Evolutionary conservation across 345 rosid species (phyloP).

Genomic region (Anacardium occidentale): DNA sequence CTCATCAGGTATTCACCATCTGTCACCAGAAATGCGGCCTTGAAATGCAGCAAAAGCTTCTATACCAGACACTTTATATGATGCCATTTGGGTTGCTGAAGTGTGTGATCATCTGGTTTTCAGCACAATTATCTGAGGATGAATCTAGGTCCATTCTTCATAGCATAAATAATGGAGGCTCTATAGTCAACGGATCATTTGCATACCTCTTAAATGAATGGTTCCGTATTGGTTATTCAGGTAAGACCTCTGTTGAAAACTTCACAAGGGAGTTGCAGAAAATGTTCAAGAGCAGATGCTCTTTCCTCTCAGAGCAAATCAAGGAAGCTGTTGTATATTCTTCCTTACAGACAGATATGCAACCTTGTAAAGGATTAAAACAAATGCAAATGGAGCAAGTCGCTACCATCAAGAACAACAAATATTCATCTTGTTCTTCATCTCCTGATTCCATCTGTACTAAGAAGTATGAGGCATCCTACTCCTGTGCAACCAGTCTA

Average conservation of each 20-base stretch:
- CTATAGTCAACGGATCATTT: slow-evolving; percentile 39
- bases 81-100: slow-evolving; percentile 78
- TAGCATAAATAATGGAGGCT: slow-evolving; percentile 36
- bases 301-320: slow-evolving; percentile 31
- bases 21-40: slow-evolving; percentile 46
- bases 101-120: slow-evolving; percentile 72
- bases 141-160: slow-evolving; percentile 53
- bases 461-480: slow-evolving; percentile 34
- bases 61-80: slow-evolving; percentile 52
- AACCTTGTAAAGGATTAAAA: slow-evolving; percentile 24
- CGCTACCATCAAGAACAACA: slow-evolving; percentile 29
- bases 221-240: slow-evolving; percentile 56
- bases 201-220: slow-evolving; percentile 57
- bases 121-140: slow-evolving; percentile 52
- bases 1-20: slow-evolving; percentile 53
- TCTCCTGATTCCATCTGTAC: slow-evolving; percentile 22
- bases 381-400: slow-evolving; percentile 23
- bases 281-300: slow-evolving; percentile 43
- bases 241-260: slow-evolving; percentile 52
- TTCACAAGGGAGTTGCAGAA: slow-evolving; percentile 50
- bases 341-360: slow-evolving; percentile 27
- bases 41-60: slow-evolving; percentile 56
- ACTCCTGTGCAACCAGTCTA: slow-evolving; percentile 47
- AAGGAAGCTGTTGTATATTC: slow-evolving; percentile 36
- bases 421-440: slow-evolving; percentile 27